Evolutionary conservation across 1,284 basidiomycete species (phyloP).

Genomic region (Meira nashicola): DNA sequence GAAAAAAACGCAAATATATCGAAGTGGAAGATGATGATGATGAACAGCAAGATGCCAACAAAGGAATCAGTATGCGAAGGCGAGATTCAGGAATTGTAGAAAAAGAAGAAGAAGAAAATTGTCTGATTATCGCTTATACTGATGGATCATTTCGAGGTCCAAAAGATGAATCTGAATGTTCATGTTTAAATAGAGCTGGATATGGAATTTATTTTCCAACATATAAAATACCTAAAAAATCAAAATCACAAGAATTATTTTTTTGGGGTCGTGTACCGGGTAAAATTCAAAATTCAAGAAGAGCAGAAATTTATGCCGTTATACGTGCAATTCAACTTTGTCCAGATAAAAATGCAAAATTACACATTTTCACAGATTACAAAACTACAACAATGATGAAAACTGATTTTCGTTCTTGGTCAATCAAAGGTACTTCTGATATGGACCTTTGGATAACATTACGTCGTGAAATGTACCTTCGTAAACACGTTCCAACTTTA

Average conservation of each 20-base stretch:
- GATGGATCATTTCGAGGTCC: conserved; percentile 77
- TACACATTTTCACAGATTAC: conserved; percentile 66
- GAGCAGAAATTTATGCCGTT: conserved; percentile 55
- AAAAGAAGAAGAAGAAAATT: not conserved
- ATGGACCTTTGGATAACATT: conserved; percentile 62
- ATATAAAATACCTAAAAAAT: conserved; percentile 69
- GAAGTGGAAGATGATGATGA: too few species aligned
- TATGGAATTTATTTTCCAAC: conserved; percentile 43
- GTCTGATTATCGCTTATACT: conserved; percentile 62
- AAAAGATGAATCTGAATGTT: conserved; percentile 54
- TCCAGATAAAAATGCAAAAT: conserved; percentile 57
- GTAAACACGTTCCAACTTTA: conserved; percentile 52
- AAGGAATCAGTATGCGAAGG: too few species aligned
- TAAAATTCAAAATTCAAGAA: too few species aligned
- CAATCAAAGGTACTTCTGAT: conserved; percentile 50
- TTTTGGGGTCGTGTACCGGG: too few species aligned
- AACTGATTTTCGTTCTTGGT: too few species aligned
- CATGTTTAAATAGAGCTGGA: conserved; percentile 20
- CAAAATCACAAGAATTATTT: too few species aligned
- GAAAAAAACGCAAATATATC: too few species aligned
- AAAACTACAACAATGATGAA: conserved; percentile 62
- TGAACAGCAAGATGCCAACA: too few species aligned
- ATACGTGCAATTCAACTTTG: conserved; percentile 66
- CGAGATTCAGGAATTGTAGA: too few species aligned
- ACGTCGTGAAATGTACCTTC: conserved; percentile 39